Evolutionary conservation across 306 rosid species (phyloP), one percentile per base, ranked within the genome.

Genomic region (Dalbergia cultrata): DNA sequence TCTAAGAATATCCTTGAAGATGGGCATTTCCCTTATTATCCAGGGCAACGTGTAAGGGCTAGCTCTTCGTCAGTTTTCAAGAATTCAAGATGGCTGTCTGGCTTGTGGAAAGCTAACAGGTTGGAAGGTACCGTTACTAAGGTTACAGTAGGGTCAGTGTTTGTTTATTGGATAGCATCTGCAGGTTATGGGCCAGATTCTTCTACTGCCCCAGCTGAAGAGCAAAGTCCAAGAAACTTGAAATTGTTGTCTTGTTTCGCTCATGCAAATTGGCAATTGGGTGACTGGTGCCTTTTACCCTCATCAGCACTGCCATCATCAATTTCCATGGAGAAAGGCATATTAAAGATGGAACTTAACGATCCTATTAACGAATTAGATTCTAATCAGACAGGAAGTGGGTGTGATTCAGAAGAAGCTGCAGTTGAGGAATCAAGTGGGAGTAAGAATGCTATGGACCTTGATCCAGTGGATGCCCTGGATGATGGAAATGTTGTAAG

Each of bases 111-210:
- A 87, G 90, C 97, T 71, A 93, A 85, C 78, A 90, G 98, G 71
- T 81, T 93, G 88, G 97, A 96, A 89, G 99, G 99, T 52, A 96
- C 97, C 18, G 92, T 96, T 26, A 90, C 96, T 61, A 91, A 92
- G 86, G 99, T 96, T 80, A 86, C 94, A 18, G 99, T 96, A 60
- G 98, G 94, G 33, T 96, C 99, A 45, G 98, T 92, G 76, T 96
- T 89, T 80, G 85, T 96, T 83, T 91, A 93, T 76, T 96, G 99
- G 99, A 93, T 93, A 87, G 93, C 99, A 57, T 96, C 99, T 86
- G 98, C 99, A 68, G 98, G 98, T 75, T 90, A 91, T 86, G 99
- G 99, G 59, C 94, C 96, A 56, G 93, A 92, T 75, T 93, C 98
- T 87, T 93, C 98, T 62, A 92, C 90, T 59, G 54, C 98, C 80